phyloP scores from a whole-genome alignment of 2,329 filamentous ascomycete genomes.

The Aspergillus cejpii region DNA sequence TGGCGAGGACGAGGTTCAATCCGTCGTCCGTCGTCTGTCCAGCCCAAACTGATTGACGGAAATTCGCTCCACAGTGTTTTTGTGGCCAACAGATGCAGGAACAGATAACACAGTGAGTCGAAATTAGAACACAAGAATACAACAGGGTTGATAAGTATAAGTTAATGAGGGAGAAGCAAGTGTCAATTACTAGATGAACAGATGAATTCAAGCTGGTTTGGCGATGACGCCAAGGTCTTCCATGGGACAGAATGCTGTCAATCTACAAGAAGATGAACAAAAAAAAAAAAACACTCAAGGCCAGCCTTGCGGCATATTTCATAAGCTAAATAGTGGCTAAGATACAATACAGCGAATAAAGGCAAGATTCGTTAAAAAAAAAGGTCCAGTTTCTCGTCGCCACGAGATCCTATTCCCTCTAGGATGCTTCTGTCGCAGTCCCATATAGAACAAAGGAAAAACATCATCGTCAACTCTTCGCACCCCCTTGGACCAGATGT shows the following conservation, averaged over 20 bases:
- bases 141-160: too few relatives aligned
- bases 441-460: slow-evolving; percentile 14
- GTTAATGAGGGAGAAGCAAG: too few relatives aligned
- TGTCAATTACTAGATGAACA: too few relatives aligned
- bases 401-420: slow-evolving; percentile 18
- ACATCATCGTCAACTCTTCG: slow-evolving; percentile 19
- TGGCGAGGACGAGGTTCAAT: background rate
- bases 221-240: background rate
- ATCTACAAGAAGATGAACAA: background rate
- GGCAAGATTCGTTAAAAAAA: slow-evolving; percentile 35
- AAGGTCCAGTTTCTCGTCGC: slow-evolving; percentile 18
- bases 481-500: slow-evolving; percentile 15
- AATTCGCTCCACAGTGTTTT: background rate
- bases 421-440: slow-evolving; percentile 12
- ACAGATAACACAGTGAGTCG: background rate
- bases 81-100: background rate
- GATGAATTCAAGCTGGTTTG: background rate
- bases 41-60: background rate
- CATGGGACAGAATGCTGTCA: too few relatives aligned
- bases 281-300: slow-evolving; percentile 13
- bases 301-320: slow-evolving; percentile 28
- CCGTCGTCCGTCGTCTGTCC: background rate
- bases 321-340: slow-evolving; percentile 39
- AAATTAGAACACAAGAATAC: background rate
- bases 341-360: slow-evolving; percentile 35